Percentiles rank a stretch among this genome's conserved stretches.
Conservation (phyloP, 140 eudicot genomes). For the Flaveria floridana region DNA sequence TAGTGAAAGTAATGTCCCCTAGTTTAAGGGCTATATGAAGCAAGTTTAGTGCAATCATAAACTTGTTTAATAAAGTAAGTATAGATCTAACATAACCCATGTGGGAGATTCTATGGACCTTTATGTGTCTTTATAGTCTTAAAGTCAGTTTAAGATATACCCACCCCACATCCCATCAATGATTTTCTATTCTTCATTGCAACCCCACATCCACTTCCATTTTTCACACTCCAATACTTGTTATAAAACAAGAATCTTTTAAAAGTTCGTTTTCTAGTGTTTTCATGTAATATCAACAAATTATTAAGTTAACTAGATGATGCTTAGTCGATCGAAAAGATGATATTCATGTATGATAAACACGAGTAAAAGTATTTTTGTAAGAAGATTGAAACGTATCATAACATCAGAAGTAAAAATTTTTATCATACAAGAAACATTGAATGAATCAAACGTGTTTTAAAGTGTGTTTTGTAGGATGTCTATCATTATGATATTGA, state of each 20-base stretch:
- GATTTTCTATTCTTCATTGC: conserved; percentile 9
- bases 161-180: conserved; percentile 17
- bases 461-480: not conserved
- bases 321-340: too few species aligned
- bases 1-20: conserved; percentile 38
- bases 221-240: not conserved
- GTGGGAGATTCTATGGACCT: conserved; percentile 42
- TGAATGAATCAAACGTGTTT: not conserved
- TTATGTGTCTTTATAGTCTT: conserved; percentile 37
- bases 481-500: not conserved
- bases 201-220: not conserved
- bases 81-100: conserved; percentile 43
- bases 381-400: not conserved
- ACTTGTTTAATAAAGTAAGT: conserved; percentile 40
- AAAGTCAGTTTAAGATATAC: conserved; percentile 33
- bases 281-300: not conserved
- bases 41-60: conserved; percentile 41
- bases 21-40: conserved; percentile 32
- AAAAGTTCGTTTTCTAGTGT: not conserved
- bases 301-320: not conserved
- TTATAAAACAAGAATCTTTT: not conserved
- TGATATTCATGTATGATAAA: not conserved
- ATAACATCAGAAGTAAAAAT: not conserved
- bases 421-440: not conserved
- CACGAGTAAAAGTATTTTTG: not conserved